Conservation (phyloP, 129 eudicot species). For the Apium graveolens region DNA sequence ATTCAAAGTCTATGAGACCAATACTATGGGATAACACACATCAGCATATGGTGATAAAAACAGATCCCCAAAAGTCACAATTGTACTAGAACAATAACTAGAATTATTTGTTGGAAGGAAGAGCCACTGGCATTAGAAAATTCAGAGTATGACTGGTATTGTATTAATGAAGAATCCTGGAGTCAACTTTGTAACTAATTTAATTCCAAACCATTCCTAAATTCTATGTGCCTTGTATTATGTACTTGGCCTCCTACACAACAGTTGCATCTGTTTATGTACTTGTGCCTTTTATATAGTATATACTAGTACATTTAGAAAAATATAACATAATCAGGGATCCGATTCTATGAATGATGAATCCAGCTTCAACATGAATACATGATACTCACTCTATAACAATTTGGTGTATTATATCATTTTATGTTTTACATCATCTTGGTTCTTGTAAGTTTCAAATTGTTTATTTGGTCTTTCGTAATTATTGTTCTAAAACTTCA, state of each 20-base stretch:
- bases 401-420: no score
- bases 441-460: no score
- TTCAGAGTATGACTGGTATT: neutral
- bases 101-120: neutral
- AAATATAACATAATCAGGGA: no score
- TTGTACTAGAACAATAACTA: neutral
- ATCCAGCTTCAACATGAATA: no score
- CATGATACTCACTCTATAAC: no score
- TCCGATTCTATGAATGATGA: no score
- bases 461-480: no score
- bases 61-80: neutral
- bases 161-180: neutral
- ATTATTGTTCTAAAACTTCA: no score
- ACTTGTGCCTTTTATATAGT: neutral
- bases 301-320: no score
- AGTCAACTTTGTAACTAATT: neutral
- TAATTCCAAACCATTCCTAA: neutral
- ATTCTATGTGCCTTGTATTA: neutral
- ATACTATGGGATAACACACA: neutral
- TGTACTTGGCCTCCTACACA: neutral
- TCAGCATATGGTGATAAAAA: slow-evolving; percentile 1
- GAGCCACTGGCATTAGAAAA: neutral
- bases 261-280: neutral
- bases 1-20: neutral
- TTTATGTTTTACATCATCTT: no score